Base-by-base conservation (phyloP, 768 basidiomycete genomes). In the Pholiota molesta region DNA sequence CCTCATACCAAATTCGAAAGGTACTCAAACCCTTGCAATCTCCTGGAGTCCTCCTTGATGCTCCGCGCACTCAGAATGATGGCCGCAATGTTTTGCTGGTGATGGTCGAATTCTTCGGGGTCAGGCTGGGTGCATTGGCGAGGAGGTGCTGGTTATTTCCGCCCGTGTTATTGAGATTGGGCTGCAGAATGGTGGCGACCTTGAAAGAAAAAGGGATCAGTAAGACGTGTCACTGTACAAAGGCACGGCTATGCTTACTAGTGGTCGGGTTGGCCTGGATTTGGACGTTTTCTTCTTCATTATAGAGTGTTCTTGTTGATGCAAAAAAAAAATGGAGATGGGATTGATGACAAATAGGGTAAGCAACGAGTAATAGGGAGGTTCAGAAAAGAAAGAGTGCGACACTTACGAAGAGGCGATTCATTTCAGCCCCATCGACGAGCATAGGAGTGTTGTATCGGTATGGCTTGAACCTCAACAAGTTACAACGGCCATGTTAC, bases 281-380 rank as follows among this genome's bases (percentile, higher is more conserved):
- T 3, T 52, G 19, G 11, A 69, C 55, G 3, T 55, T 51, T 37
- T 65, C 66, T 5, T 72, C 70, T 44, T 74, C 71, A 23, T n/a
- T 63, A 72, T 26, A 72, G 64, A 2, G 73, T 74, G 49, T 72
- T 69, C 73, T 74, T 51, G 33, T 39, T 23, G 52, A 39, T 31
- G 31, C 29, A 6, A 29, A n/a, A 26, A n/a, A n/a, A 9, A 57
- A 17, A 14, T 44, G 2, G 7, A n/a, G n/a, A 28, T 49, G 0
- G 33, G 35, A 47, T 35, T 10, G 35, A 47, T 19, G 45, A 47
- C 4, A 11, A 47, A 47, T 47, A 19, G 19, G 45, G 21, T 10
- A 21, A 44, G 47, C 31, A 19, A 52, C 28, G 26, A 26, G n/a
- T 26, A 31, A 31, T 19, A 2, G 17, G 7, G 19, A 23, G 39